Percentiles rank a stretch among this genome's conserved stretches.
Conservation (phyloP, 495 filamentous ascomycete genomes). For the Podospora didyma region DNA sequence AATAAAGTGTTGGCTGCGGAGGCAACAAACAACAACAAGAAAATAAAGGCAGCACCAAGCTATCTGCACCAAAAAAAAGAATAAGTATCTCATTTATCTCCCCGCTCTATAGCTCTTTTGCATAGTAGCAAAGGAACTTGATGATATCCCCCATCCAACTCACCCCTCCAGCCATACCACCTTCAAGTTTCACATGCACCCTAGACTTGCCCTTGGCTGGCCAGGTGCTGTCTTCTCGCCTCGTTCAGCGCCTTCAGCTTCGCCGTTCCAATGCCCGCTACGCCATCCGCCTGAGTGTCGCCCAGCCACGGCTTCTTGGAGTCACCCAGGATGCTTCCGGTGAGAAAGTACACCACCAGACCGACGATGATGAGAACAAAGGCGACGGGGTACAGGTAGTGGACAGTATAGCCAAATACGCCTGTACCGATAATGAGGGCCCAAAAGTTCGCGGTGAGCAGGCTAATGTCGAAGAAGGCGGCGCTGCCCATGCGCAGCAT, state of each 20-base stretch:
- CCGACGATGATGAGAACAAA: slow-evolving; percentile 88
- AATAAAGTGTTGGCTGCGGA: too few relatives aligned
- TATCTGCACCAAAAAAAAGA: too few relatives aligned
- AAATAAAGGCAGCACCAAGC: too few relatives aligned
- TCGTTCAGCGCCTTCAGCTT: slow-evolving; percentile 68
- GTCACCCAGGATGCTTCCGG: slow-evolving; percentile 76
- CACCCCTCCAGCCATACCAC: neutral
- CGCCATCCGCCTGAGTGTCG: slow-evolving; percentile 72
- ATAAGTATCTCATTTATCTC: too few relatives aligned
- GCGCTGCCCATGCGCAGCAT: slow-evolving; percentile 83
- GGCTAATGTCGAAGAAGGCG: slow-evolving; percentile 93
- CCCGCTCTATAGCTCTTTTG: too few relatives aligned
- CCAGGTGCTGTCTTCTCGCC: slow-evolving; percentile 34
- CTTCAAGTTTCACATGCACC: neutral
- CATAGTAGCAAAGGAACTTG: too few relatives aligned
- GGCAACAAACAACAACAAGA: too few relatives aligned
- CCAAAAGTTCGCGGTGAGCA: slow-evolving; percentile 97
- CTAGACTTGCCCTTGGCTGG: neutral
- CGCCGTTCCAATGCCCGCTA: slow-evolving; percentile 82
- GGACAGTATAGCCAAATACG: slow-evolving; percentile 75
- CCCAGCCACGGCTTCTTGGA: slow-evolving; percentile 94
- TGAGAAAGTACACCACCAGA: slow-evolving; percentile 76
- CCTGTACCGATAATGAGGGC: slow-evolving; percentile 84
- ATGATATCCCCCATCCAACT: too few relatives aligned
- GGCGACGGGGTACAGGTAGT: slow-evolving; percentile 92